Conservation (phyloP, 2,329 filamentous ascomycete species). For the Verticillium alfalfae region DNA sequence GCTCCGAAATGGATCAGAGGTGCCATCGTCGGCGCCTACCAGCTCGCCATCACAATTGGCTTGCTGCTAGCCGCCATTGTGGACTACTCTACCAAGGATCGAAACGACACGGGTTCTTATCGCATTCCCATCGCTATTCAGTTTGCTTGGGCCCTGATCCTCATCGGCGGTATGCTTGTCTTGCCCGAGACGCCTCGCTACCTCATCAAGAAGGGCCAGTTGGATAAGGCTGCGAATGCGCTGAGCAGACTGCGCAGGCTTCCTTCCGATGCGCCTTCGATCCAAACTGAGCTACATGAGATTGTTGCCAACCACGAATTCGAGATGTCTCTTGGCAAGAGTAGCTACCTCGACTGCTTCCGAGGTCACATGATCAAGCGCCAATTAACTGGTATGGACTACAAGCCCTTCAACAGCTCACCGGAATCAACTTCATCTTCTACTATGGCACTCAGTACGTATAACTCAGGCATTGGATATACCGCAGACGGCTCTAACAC, state of each 20-base stretch:
- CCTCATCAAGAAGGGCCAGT: slow-evolving; percentile 55
- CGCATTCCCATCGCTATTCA: slow-evolving; percentile 59
- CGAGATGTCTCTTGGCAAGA: slow-evolving; percentile 47
- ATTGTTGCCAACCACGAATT: slow-evolving; percentile 59
- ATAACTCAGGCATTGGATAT: no score
- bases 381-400: slow-evolving; percentile 61
- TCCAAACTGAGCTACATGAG: slow-evolving; percentile 58
- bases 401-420: slow-evolving; percentile 61
- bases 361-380: slow-evolving; percentile 46
- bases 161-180: slow-evolving; percentile 58
- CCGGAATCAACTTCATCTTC: slow-evolving; percentile 25
- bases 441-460: slow-evolving; percentile 26
- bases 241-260: slow-evolving; percentile 59
- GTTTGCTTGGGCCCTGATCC: slow-evolving; percentile 64
- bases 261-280: slow-evolving; percentile 45
- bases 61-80: slow-evolving; percentile 61
- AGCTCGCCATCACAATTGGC: slow-evolving; percentile 65
- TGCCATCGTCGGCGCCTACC: slow-evolving; percentile 64
- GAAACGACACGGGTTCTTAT: slow-evolving; percentile 52
- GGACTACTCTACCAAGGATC: slow-evolving; percentile 54
- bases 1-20: slow-evolving; percentile 70
- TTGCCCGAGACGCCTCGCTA: slow-evolving; percentile 71
- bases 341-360: slow-evolving; percentile 52
- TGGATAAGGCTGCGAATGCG: slow-evolving; percentile 48
- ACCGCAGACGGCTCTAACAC: not conserved